Conservation (phyloP, 148 eudicot genomes). For the Chenopodium quinoa region DNA sequence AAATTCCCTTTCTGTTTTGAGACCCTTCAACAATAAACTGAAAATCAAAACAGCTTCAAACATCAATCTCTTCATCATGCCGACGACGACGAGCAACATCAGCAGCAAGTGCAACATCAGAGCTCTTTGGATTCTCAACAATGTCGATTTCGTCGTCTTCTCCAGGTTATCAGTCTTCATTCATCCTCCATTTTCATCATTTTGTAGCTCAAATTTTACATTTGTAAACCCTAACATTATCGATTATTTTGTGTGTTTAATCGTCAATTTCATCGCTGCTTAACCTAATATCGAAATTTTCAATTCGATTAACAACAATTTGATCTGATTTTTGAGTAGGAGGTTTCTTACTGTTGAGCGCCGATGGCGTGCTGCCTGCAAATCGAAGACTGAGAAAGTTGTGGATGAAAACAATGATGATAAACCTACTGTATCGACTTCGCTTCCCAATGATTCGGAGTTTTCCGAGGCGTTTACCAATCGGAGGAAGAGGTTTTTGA, state of each 20-base stretch:
- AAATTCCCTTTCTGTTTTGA: background rate
- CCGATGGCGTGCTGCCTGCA: constrained; percentile 75
- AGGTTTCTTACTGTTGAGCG: constrained; percentile 87
- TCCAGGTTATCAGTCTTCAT: constrained; percentile 53
- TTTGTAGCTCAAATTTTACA: background rate
- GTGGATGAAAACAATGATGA: constrained; percentile 18
- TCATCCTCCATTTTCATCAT: background rate
- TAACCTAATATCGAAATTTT: background rate
- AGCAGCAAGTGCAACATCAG: constrained; percentile 58
- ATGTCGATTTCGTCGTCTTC: constrained; percentile 62
- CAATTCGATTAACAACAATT: background rate
- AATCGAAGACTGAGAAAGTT: constrained; percentile 28
- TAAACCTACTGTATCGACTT: constrained; percentile 11
- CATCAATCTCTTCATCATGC: constrained; percentile 9
- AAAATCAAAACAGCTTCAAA: background rate
- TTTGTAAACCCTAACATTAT: constrained; percentile 5
- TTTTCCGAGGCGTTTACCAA: constrained; percentile 61
- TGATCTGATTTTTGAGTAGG: constrained; percentile 38
- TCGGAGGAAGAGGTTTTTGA: constrained; percentile 64
- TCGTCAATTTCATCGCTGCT: background rate
- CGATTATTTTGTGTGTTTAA: background rate
- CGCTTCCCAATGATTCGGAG: constrained; percentile 68
- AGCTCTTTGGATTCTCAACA: constrained; percentile 94
- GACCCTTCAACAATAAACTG: background rate
- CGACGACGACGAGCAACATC: constrained; percentile 10